These are phyloP conservation scores for Volvox carteri DNA, from an alignment of 163 green algal species.

Conservation along the genomic window DNA sequence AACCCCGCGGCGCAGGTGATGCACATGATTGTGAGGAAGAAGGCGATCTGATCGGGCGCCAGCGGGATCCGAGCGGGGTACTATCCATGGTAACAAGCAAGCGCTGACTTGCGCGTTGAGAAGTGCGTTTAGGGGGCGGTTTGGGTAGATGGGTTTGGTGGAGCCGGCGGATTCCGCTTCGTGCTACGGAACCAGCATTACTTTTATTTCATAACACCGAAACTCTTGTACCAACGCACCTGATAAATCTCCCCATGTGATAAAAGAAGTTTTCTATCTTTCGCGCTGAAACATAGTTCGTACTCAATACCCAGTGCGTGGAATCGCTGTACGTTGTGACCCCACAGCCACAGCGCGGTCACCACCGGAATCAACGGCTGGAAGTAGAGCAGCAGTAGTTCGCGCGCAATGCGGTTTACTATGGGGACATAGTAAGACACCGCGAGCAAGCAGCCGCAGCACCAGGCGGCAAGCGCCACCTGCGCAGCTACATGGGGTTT, in stretches of 20 bases:
- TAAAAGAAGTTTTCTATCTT: conserved; percentile 77
- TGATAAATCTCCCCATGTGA: conserved; percentile 66
- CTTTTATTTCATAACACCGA: no score
- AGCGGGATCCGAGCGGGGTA: no score
- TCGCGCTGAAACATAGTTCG: conserved; percentile 78
- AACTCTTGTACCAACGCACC: conserved; percentile 58
- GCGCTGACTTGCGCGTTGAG: no score
- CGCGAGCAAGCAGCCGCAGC: not conserved
- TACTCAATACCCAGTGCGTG: conserved; percentile 76
- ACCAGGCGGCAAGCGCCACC: conserved; percentile 2
- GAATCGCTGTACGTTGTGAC: conserved; percentile 75
- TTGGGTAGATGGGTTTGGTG: no score
- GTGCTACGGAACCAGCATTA: no score
- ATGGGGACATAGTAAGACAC: not conserved
- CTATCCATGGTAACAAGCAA: no score
- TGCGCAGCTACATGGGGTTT: not conserved
- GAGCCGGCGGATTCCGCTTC: no score
- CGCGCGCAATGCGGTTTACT: not conserved
- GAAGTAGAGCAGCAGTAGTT: conserved; percentile 66
- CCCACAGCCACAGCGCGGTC: conserved; percentile 90
- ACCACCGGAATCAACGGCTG: conserved; percentile 80
- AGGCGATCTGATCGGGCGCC: conserved; percentile 51
- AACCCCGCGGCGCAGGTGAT: conserved; percentile 66
- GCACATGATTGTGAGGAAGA: conserved; percentile 63
- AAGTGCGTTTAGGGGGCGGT: no score